Conservation (phyloP, 1,284 basidiomycete species). For the Leccinum colubrinum region DNA sequence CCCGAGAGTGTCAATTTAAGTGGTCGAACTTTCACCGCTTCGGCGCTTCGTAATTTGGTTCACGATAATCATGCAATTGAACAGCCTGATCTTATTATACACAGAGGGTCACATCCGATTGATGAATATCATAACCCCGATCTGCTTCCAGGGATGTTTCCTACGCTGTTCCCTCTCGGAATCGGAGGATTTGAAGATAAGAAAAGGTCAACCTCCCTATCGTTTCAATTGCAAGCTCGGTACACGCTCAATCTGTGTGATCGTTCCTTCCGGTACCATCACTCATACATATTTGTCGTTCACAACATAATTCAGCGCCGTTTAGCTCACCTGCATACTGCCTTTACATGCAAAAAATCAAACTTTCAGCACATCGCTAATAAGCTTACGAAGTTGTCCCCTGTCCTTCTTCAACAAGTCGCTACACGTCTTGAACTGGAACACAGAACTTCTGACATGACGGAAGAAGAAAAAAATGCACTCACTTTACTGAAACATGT, state of each 20-base stretch:
- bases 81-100: background rate
- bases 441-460: background rate
- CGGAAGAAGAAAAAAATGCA: background rate
- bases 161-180: background rate
- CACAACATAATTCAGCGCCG: constrained; percentile 2
- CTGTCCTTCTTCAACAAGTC: too few relatives aligned
- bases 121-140: background rate
- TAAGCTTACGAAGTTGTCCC: background rate
- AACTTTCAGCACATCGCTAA: background rate
- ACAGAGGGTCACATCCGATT: background rate
- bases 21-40: background rate
- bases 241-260: background rate
- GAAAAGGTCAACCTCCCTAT: background rate
- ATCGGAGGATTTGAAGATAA: background rate
- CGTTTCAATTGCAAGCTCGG: background rate
- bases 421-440: constrained; percentile 1
- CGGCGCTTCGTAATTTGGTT: background rate
- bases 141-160: background rate
- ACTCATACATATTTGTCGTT: constrained; percentile 8
- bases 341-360: background rate
- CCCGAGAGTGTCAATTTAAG: background rate
- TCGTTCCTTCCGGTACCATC: constrained; percentile 8
- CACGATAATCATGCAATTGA: too few relatives aligned
- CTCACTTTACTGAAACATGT: constrained; percentile 3
- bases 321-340: constrained; percentile 7